Conservation (phyloP, 2,329 filamentous ascomycete species). For the Diaporthe sp. region DNA sequence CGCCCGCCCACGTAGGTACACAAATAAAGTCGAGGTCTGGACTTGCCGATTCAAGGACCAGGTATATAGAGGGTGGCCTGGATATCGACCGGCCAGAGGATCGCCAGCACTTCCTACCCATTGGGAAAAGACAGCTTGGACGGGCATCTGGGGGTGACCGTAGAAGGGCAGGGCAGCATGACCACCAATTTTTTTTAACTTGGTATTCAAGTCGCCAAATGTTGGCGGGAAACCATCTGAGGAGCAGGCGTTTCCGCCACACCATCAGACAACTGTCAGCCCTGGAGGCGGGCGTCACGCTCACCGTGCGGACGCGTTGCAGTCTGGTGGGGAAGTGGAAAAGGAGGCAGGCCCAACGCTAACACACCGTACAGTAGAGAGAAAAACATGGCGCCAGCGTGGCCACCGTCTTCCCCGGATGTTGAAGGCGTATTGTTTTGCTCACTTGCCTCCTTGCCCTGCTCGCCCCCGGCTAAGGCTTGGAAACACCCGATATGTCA, state of each 20-base stretch:
- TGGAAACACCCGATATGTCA: constrained; percentile 14
- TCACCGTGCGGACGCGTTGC: constrained; percentile 27
- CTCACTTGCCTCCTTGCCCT: neutral
- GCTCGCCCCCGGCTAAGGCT: neutral
- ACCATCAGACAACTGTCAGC: constrained; percentile 20
- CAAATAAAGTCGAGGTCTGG: constrained; percentile 41
- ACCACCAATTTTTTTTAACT: constrained; percentile 1
- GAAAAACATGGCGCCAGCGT: neutral
- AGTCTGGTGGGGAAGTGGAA: constrained; percentile 27
- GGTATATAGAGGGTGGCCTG: constrained; percentile 23
- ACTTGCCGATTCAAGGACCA: constrained; percentile 41
- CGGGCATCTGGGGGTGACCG: constrained; percentile 32
- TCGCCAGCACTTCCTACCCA: constrained; percentile 33
- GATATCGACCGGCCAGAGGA: constrained; percentile 27
- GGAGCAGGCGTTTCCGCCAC: constrained; percentile 18
- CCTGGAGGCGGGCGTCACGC: constrained; percentile 6
- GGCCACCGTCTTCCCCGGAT: neutral
- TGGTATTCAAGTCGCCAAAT: neutral
- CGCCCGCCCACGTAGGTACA: constrained; percentile 30
- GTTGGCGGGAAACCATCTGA: neutral
- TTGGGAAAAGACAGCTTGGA: constrained; percentile 30
- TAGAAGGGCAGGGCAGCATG: constrained; percentile 36
- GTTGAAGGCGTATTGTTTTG: neutral
- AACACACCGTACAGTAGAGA: neutral
- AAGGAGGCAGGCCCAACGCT: constrained; percentile 18